These are phyloP conservation scores for Paulownia fortunei DNA, from an alignment of 257 asterid species.

Conservation along the genomic window DNA sequence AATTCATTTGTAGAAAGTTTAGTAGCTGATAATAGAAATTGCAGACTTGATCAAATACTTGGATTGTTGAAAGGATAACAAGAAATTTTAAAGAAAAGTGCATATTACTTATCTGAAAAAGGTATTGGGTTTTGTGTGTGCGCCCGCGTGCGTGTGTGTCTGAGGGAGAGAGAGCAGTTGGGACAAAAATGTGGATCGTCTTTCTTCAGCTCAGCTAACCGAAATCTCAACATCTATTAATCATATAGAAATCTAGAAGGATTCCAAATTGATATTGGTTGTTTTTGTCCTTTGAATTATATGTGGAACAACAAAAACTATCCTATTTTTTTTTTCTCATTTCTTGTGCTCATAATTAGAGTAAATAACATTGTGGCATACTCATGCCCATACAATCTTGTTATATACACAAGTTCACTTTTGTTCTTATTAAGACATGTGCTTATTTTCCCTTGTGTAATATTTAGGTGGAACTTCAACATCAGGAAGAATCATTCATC, in stretches of 20 bases:
- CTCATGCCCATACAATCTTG: not conserved
- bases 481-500: conserved; percentile 79
- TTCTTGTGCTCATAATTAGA: not conserved
- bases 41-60: not conserved
- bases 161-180: not conserved
- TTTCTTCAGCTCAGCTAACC: not conserved
- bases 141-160: too few species aligned
- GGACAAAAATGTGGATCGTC: not conserved
- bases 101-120: not conserved
- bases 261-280: not conserved
- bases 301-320: not conserved
- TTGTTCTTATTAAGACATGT: conserved; percentile 5
- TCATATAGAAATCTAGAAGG: not conserved
- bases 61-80: not conserved
- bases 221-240: not conserved
- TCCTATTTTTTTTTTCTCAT: not conserved
- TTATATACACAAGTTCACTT: not conserved
- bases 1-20: not conserved
- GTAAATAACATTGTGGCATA: not conserved
- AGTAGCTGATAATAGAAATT: not conserved
- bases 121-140: not conserved
- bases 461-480: conserved; percentile 76
- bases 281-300: not conserved
- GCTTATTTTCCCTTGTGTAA: conserved; percentile 8
- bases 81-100: not conserved